A percentile compares a stretch with the other conserved stretches of the same genome.
Evolutionary conservation across 805 yeast genomes (phyloP).

Genomic region (Cyberlindnera euphorbiae): DNA sequence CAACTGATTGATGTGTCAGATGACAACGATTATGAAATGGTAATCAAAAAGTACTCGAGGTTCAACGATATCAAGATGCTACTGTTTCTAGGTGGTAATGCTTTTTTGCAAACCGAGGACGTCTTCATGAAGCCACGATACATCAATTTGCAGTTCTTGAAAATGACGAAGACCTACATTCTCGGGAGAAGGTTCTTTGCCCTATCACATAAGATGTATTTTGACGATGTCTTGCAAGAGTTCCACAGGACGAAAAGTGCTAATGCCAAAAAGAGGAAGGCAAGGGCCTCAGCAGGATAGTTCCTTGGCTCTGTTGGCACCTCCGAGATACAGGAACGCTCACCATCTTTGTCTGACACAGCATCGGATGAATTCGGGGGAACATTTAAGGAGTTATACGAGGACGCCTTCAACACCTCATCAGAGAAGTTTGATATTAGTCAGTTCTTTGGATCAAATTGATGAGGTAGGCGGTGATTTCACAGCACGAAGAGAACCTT

Average conservation of each 20-base stretch:
- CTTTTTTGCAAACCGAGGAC: not conserved
- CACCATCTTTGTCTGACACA: too few species aligned
- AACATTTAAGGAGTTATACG: conserved; percentile 1
- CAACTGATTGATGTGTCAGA: too few species aligned
- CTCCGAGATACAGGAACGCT: too few species aligned
- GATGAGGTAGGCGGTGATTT: not conserved
- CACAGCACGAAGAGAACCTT: too few species aligned
- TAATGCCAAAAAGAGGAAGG: too few species aligned
- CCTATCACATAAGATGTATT: not conserved
- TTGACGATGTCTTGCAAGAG: too few species aligned
- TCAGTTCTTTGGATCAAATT: not conserved
- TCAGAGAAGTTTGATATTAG: not conserved
- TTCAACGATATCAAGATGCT: not conserved
- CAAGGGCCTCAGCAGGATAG: too few species aligned
- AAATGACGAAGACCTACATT: conserved; percentile 1
- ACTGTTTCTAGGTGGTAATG: not conserved
- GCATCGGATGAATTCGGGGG: not conserved
- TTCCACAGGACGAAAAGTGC: too few species aligned
- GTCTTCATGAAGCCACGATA: not conserved
- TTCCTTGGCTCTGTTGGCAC: too few species aligned
- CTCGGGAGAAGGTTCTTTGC: conserved; percentile 1
- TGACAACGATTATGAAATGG: too few species aligned
- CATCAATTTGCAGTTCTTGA: conserved; percentile 1
- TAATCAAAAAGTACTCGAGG: not conserved
- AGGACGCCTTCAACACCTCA: not conserved